Conservation (phyloP, 371 early-diverging fungal genomes). For the Umbelopsis sp. region DNA sequence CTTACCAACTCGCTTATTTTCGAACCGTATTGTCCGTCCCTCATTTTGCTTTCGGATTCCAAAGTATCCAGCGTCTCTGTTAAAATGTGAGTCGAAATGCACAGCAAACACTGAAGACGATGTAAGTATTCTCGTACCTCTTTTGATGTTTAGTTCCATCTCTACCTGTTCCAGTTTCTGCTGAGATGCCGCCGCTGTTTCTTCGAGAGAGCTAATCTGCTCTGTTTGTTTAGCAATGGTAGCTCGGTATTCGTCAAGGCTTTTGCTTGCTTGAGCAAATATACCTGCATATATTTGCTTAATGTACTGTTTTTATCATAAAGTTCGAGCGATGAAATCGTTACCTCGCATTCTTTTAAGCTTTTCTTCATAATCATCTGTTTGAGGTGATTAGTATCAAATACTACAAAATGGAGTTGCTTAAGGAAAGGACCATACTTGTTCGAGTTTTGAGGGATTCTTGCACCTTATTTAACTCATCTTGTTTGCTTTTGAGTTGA, state of each 20-base stretch:
- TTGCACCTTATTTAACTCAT: conserved; percentile 34
- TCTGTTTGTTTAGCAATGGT: conserved; percentile 40
- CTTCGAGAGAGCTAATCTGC: conserved; percentile 28
- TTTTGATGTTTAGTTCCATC: conserved; percentile 34
- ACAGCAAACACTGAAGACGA: too few species aligned
- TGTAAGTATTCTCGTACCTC: conserved; percentile 31
- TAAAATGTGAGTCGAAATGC: background rate
- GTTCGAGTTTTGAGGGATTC: conserved; percentile 36
- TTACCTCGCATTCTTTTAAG: conserved; percentile 55
- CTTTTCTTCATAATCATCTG: conserved; percentile 51
- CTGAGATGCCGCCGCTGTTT: conserved; percentile 44
- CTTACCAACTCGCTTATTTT: conserved; percentile 56
- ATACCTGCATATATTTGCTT: conserved; percentile 35
- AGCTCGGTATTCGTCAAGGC: conserved; percentile 61
- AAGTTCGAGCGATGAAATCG: background rate
- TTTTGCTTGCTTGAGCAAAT: conserved; percentile 67
- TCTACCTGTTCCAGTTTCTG: conserved; percentile 37
- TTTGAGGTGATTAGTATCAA: background rate
- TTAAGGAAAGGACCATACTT: conserved; percentile 24
- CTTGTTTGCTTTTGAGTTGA: conserved; percentile 36
- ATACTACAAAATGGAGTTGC: background rate
- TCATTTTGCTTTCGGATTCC: conserved; percentile 24
- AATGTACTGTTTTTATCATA: too few species aligned
- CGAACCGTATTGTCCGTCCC: conserved; percentile 43
- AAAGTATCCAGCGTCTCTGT: conserved; percentile 51